Percentiles rank a stretch among this genome's conserved stretches.
These are phyloP conservation scores for Fraxinus nigra DNA, from an alignment of 305 asterid genomes.

Conservation along the genomic window DNA sequence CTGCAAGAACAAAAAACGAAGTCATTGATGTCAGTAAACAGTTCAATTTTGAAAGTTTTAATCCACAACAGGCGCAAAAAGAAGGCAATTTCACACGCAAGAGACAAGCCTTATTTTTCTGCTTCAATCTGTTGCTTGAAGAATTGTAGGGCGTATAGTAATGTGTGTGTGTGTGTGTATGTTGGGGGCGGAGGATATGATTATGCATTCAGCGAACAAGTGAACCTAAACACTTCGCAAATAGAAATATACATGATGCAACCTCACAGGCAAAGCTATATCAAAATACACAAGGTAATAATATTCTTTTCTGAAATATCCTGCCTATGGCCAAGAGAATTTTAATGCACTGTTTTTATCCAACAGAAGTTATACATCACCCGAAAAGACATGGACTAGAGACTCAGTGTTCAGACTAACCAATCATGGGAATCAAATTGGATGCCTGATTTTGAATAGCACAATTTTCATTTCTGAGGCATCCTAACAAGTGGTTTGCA, in stretches of 20 bases:
- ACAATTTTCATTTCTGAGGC: conserved; percentile 69
- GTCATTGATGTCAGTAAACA: neutral
- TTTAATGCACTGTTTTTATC: neutral
- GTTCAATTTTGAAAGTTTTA: conserved; percentile 4
- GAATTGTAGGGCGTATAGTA: neutral
- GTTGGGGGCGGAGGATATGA: neutral
- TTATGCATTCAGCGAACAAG: neutral
- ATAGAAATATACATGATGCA: neutral
- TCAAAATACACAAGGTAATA: neutral
- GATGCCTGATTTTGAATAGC: conserved; percentile 54
- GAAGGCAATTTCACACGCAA: conserved; percentile 3
- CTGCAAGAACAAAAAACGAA: conserved; percentile 48
- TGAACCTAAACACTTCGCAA: neutral
- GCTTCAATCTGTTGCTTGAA: neutral
- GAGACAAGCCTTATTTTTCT: conserved; percentile 2
- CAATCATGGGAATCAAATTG: conserved; percentile 58
- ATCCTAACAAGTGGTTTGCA: conserved; percentile 58
- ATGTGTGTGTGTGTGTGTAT: neutral
- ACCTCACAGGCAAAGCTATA: neutral
- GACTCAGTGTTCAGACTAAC: conserved; percentile 41
- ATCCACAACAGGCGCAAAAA: conserved; percentile 9
- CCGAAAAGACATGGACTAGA: neutral
- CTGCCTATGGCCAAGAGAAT: conserved; percentile 2
- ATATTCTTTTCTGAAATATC: neutral
- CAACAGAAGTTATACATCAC: conserved; percentile 4